Percentiles rank a stretch among this genome's conserved stretches.
Conservation (phyloP, 2,329 filamentous ascomycete species). For the Escovopsis sp. region DNA sequence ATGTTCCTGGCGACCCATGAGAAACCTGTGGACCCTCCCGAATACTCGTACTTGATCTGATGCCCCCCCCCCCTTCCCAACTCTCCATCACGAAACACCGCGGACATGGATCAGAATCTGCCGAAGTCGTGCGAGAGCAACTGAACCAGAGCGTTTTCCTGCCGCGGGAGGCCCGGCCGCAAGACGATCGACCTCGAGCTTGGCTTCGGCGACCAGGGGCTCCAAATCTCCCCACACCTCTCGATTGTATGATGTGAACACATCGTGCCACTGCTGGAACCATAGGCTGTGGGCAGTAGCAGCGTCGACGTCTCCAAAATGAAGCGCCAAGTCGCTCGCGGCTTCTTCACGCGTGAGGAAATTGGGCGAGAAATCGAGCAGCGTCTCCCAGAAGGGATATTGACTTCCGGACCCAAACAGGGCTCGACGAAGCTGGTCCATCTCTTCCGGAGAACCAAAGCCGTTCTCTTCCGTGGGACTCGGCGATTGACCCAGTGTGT, state of each 20-base stretch:
- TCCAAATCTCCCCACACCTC: conserved; percentile 55
- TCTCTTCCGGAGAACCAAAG: conserved; percentile 14
- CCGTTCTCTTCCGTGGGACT: conserved; percentile 11
- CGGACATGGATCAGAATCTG: conserved; percentile 25
- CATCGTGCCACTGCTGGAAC: conserved; percentile 40
- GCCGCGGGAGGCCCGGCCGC: conserved; percentile 12
- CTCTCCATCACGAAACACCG: conserved; percentile 7
- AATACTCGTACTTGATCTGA: no score
- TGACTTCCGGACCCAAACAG: conserved; percentile 19
- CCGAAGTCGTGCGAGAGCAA: conserved; percentile 20
- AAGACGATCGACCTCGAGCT: conserved; percentile 32
- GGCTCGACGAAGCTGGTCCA: conserved; percentile 20
- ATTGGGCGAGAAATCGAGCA: conserved; percentile 36
- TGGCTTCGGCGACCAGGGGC: conserved; percentile 40
- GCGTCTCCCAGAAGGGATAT: conserved; percentile 24
- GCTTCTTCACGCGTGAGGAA: conserved; percentile 18
- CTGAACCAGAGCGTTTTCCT: conserved; percentile 10
- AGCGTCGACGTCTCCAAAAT: conserved; percentile 25
- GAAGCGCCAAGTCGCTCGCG: conserved; percentile 10
- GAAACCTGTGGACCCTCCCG: no score
- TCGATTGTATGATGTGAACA: conserved; percentile 43
- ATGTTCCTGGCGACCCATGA: no score
- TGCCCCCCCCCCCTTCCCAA: no score
- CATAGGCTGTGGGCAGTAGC: conserved; percentile 29
- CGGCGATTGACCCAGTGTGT: conserved; percentile 8